These are phyloP conservation scores for Boechera retrofracta DNA, from an alignment of 345 rosid species.

Conservation along the genomic window DNA sequence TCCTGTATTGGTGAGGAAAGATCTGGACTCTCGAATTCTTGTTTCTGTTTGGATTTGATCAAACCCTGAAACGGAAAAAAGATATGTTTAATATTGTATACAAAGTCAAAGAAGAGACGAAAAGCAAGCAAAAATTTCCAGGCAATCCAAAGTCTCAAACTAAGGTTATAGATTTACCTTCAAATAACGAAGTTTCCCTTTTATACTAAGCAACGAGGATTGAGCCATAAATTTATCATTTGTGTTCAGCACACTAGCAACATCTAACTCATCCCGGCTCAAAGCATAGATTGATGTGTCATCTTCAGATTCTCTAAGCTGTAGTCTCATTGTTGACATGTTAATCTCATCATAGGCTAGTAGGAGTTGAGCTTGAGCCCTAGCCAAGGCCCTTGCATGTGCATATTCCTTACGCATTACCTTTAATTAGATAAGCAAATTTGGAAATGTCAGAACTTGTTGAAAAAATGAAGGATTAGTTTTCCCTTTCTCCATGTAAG, in stretches of 20 bases:
- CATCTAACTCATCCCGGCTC: slow-evolving; percentile 71
- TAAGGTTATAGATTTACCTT: slow-evolving; percentile 58
- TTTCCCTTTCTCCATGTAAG: slow-evolving; percentile 22
- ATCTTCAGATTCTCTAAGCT: slow-evolving; percentile 72
- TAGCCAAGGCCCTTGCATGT: slow-evolving; percentile 79
- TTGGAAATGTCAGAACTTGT: slow-evolving; percentile 41
- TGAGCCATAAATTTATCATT: slow-evolving; percentile 80
- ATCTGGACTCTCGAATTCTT: slow-evolving; percentile 50
- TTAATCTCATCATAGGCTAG: slow-evolving; percentile 89
- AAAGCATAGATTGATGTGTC: slow-evolving; percentile 80
- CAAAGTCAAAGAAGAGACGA: neutral
- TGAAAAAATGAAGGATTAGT: slow-evolving; percentile 6
- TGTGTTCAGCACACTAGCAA: slow-evolving; percentile 74
- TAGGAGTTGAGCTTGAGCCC: slow-evolving; percentile 83
- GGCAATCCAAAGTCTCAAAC: slow-evolving; percentile 22
- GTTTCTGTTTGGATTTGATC: slow-evolving; percentile 65
- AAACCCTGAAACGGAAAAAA: slow-evolving; percentile 65
- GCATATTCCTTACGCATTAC: slow-evolving; percentile 90
- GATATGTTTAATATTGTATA: neutral
- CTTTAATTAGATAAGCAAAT: slow-evolving; percentile 46
- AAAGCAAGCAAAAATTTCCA: neutral
- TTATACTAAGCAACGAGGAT: slow-evolving; percentile 60
- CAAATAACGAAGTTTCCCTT: slow-evolving; percentile 90
- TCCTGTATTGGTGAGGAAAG: slow-evolving; percentile 52
- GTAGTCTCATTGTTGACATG: slow-evolving; percentile 92